phyloP scores from a whole-genome alignment of 148 eudicot species.

The Chenopodium formosanum region DNA sequence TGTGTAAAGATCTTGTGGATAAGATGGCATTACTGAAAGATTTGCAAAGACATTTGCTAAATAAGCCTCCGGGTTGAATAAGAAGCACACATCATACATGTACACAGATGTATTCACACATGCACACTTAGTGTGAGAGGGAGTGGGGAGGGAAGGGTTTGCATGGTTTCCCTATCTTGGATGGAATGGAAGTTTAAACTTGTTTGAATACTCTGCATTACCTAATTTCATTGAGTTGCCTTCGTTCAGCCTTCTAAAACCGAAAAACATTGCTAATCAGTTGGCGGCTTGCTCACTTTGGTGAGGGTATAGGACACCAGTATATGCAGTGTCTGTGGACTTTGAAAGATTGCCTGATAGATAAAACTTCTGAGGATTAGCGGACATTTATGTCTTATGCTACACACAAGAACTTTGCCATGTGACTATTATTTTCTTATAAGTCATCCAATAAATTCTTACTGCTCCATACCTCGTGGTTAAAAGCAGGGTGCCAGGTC shows the following conservation, averaged over 20 bases:
- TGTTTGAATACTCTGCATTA: background rate
- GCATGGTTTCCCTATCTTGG: background rate
- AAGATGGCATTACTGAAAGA: slow-evolving; percentile 5
- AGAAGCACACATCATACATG: background rate
- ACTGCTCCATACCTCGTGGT: background rate
- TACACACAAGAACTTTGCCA: background rate
- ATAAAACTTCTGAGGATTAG: background rate
- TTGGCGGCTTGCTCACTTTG: too few species aligned
- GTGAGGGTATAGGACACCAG: too few species aligned
- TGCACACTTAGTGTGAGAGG: background rate
- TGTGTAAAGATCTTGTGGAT: background rate
- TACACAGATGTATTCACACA: background rate
- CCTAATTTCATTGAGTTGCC: background rate
- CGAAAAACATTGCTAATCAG: background rate
- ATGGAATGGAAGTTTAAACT: too few species aligned
- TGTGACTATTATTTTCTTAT: background rate
- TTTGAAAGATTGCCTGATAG: background rate
- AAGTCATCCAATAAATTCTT: background rate
- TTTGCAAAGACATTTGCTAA: slow-evolving; percentile 4
- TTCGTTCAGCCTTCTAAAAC: too few species aligned
- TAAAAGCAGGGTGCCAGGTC: background rate
- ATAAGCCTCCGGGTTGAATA: background rate
- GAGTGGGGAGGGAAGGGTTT: background rate
- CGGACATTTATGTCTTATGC: background rate
- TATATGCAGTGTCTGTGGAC: background rate